Evolutionary conservation across 805 yeast species (phyloP).

Genomic region (Wickerhamiella azymoides): DNA sequence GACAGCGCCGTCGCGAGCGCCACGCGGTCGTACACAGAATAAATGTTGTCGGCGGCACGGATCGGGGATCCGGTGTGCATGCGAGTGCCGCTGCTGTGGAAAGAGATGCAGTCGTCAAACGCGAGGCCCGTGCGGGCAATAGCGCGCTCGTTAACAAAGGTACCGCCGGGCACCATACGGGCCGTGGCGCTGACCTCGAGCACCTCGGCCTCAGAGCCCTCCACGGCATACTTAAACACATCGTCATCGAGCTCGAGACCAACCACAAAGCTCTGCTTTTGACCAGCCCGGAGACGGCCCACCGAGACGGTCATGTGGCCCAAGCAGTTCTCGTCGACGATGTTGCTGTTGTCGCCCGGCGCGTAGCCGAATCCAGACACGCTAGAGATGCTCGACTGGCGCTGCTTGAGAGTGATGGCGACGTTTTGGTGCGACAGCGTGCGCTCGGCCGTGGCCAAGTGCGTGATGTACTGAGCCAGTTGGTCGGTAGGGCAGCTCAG

Average conservation of each 20-base stretch:
- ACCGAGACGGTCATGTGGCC: not conserved
- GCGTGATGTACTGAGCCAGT: not conserved
- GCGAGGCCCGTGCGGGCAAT: not conserved
- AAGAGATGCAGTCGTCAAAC: not conserved
- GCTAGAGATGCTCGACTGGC: not conserved
- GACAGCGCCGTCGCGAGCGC: slow-evolving; percentile 2
- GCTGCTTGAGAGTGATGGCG: slow-evolving; percentile 1
- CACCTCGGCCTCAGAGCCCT: slow-evolving; percentile 1
- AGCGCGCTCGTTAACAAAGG: not conserved
- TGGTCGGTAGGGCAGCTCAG: not conserved
- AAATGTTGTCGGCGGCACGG: not conserved
- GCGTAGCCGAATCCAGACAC: not conserved
- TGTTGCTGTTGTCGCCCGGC: slow-evolving; percentile 1
- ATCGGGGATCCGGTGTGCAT: not conserved
- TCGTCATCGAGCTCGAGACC: slow-evolving; percentile 1
- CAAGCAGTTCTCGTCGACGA: not conserved
- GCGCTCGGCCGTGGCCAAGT: slow-evolving; percentile 5
- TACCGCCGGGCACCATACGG: not conserved
- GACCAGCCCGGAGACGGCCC: slow-evolving; percentile 8
- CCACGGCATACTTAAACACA: not conserved
- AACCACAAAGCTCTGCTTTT: not conserved
- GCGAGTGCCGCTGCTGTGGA: no score
- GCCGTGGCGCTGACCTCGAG: slow-evolving; percentile 5
- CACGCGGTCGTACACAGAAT: not conserved
- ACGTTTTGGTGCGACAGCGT: slow-evolving; percentile 5